These are phyloP conservation scores for Skeletonema tropicum DNA, from an alignment of 108 stramenopile genomes.

Conservation along the genomic window DNA sequence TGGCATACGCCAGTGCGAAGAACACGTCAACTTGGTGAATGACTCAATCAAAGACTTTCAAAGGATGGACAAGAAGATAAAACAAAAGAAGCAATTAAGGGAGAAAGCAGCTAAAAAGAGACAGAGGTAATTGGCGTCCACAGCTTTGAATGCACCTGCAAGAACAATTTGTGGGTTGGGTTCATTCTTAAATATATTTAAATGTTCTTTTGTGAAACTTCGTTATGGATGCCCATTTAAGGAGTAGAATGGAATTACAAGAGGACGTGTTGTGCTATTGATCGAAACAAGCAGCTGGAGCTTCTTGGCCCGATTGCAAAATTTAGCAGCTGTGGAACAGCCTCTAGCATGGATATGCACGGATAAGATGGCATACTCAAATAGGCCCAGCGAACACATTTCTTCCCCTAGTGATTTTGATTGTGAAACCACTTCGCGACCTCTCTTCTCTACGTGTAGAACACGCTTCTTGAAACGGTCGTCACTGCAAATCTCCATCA, in stretches of 20 bases:
- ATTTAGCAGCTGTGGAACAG: conserved; percentile 77
- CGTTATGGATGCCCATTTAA: background rate
- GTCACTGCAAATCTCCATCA: conserved; percentile 72
- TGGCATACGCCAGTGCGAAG: conserved; percentile 45
- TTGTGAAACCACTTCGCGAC: conserved; percentile 6
- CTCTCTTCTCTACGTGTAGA: conserved; percentile 44
- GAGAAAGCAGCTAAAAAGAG: conserved; percentile 8
- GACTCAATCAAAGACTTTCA: conserved; percentile 35
- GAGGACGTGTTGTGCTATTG: conserved; percentile 71
- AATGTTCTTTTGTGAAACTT: background rate
- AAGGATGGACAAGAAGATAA: conserved; percentile 35
- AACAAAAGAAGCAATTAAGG: conserved; percentile 13
- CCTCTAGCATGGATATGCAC: conserved; percentile 72
- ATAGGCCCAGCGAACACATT: conserved; percentile 60
- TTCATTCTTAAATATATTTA: no score
- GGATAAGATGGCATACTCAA: conserved; percentile 68
- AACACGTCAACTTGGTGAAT: conserved; percentile 40
- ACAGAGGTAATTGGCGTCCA: background rate
- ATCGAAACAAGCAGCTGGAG: conserved; percentile 67
- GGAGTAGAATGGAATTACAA: conserved; percentile 71
- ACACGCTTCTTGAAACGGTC: conserved; percentile 67
- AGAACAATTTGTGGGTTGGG: background rate
- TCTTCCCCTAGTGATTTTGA: conserved; percentile 42
- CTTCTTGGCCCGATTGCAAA: conserved; percentile 71
- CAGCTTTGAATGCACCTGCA: background rate